A percentile compares a stretch with the other conserved stretches of the same genome.
phyloP scores from a whole-genome alignment of 345 rosid genomes.

The Pelargonium nanum region DNA sequence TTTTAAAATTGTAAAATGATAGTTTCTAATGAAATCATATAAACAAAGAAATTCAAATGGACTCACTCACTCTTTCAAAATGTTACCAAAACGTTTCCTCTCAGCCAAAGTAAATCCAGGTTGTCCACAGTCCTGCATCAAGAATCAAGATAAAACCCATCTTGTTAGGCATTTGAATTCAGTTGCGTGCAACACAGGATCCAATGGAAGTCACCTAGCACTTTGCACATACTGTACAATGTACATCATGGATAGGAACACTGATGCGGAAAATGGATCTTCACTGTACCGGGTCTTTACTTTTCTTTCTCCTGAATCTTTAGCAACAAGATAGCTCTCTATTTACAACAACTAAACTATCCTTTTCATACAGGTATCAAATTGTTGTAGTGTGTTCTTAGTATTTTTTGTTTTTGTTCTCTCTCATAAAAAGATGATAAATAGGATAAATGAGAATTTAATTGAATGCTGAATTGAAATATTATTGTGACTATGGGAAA shows the following conservation, averaged over 20 bases:
- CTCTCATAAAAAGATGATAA: background rate
- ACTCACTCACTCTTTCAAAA: constrained; percentile 57
- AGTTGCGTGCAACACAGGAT: background rate
- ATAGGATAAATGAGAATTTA: background rate
- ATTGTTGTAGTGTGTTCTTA: too few species aligned
- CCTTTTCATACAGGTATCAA: background rate
- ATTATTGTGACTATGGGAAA: background rate
- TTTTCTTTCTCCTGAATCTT: too few species aligned
- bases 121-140: constrained; percentile 76
- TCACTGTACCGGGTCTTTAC: too few species aligned
- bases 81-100: constrained; percentile 75
- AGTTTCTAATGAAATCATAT: background rate
- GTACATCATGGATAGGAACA: too few species aligned
- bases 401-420: too few species aligned
- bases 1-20: constrained; percentile 2
- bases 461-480: background rate
- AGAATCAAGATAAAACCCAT: constrained; percentile 6
- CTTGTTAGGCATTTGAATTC: background rate
- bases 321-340: background rate
- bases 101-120: constrained; percentile 92
- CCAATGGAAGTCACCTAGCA: background rate
- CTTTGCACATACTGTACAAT: too few species aligned
- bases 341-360: background rate
- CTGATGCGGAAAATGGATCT: too few species aligned
- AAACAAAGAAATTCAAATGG: background rate